Evolutionary conservation across 306 rosid genomes (phyloP).

Genomic region (Comarum palustre): DNA sequence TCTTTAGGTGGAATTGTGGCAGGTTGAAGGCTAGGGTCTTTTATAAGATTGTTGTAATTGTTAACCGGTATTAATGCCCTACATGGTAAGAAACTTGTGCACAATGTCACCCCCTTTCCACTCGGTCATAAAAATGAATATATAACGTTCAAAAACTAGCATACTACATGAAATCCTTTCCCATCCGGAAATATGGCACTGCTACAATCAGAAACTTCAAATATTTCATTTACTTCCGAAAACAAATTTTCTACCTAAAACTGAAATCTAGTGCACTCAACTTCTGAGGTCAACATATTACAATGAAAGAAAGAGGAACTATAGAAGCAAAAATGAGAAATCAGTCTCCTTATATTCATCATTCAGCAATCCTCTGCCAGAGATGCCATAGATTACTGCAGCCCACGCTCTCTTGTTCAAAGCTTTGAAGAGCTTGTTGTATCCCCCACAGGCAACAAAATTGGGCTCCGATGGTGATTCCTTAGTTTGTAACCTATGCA

Average conservation of each 20-base stretch:
- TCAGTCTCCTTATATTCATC: conserved; percentile 8
- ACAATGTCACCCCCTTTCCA: no score
- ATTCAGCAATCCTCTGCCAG: conserved; percentile 10
- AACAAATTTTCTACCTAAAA: not conserved
- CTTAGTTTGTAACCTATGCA: conserved; percentile 36
- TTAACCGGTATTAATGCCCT: no score
- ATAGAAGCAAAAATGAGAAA: not conserved
- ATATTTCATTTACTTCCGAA: not conserved
- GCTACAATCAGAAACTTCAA: not conserved
- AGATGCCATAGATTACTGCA: conserved; percentile 13
- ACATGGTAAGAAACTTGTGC: no score
- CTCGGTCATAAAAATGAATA: no score
- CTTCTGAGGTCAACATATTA: not conserved
- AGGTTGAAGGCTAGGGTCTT: no score
- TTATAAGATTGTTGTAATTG: no score
- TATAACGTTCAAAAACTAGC: no score
- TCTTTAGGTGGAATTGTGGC: no score
- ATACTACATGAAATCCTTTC: not conserved
- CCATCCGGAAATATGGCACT: not conserved
- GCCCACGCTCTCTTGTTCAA: not conserved
- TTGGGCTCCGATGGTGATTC: conserved; percentile 28
- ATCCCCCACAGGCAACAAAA: conserved; percentile 46
- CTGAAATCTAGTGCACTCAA: conserved; percentile 1
- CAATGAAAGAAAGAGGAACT: not conserved
- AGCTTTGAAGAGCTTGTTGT: not conserved